phyloP scores from a whole-genome alignment of 352 stramenopile species.

The Phytophthora podocarpi region DNA sequence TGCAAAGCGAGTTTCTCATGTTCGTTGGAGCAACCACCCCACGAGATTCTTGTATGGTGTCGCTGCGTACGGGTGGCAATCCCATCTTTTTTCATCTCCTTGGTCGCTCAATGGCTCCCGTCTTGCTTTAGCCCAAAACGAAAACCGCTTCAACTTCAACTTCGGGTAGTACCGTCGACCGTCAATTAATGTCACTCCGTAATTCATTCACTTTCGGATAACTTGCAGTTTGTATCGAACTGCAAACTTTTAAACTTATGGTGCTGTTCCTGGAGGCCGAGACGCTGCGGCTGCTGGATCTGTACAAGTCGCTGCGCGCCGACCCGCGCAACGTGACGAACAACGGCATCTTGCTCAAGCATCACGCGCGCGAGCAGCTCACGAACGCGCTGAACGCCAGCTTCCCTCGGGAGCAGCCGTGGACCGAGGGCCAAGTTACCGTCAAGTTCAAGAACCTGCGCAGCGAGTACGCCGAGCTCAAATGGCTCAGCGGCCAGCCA shows the following conservation, averaged over 20 bases:
- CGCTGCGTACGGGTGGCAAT: too few species aligned
- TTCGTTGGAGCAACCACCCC: too few species aligned
- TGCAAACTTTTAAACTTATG: too few species aligned
- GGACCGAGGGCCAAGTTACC: slow-evolving; percentile 59
- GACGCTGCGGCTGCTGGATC: slow-evolving; percentile 53
- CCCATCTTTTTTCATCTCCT: too few species aligned
- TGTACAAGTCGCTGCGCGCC: slow-evolving; percentile 47
- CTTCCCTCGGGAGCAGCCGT: slow-evolving; percentile 39
- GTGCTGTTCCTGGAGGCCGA: slow-evolving; percentile 65
- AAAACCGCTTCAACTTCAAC: slow-evolving; percentile 20
- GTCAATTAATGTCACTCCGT: slow-evolving; percentile 9
- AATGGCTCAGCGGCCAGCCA: slow-evolving; percentile 53
- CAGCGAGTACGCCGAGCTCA: slow-evolving; percentile 53
- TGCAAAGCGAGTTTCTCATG: too few species aligned
- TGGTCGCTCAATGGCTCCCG: too few species aligned
- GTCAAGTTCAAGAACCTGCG: slow-evolving; percentile 77
- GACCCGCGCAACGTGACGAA: slow-evolving; percentile 52
- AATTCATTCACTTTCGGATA: too few species aligned
- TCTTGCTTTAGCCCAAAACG: too few species aligned
- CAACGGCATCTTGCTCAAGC: slow-evolving; percentile 53
- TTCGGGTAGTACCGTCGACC: not conserved
- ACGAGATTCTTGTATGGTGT: too few species aligned
- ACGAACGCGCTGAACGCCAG: slow-evolving; percentile 49
- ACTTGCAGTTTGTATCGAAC: too few species aligned
- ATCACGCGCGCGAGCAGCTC: slow-evolving; percentile 48